Conservation (phyloP, 768 basidiomycete genomes). For the Leccinum truebloodii region DNA sequence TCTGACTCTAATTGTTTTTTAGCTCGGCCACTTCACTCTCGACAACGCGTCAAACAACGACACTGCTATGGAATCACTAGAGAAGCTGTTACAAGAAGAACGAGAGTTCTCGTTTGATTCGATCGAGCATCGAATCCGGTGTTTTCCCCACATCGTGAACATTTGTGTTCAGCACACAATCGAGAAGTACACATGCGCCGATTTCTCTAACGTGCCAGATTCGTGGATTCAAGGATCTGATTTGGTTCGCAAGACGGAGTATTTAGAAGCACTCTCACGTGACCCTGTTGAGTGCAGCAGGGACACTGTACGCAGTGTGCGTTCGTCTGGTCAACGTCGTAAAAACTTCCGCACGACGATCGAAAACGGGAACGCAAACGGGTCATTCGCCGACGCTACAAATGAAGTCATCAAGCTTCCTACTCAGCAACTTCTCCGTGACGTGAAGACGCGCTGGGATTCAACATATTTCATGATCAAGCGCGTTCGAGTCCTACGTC, state of each 20-base stretch:
- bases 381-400: neutral
- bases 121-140: neutral
- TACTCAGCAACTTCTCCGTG: neutral
- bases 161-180: neutral
- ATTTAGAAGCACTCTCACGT: neutral
- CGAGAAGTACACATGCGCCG: neutral
- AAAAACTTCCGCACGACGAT: neutral
- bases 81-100: neutral
- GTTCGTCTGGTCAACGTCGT: neutral
- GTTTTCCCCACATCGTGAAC: neutral
- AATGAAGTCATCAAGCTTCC: neutral
- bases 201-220: neutral
- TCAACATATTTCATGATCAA: conserved; percentile 15
- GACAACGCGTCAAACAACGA: neutral
- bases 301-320: neutral
- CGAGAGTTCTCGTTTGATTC: neutral
- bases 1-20: neutral
- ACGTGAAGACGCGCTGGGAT: conserved; percentile 42
- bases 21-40: neutral
- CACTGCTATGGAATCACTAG: neutral
- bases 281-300: neutral
- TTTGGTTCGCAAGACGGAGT: neutral
- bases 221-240: neutral
- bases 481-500: neutral
- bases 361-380: neutral